Evolutionary conservation across 2,329 filamentous ascomycete species (phyloP), one percentile per base, ranked within the genome.

Genomic region (Pestalotiopsis sp.): DNA sequence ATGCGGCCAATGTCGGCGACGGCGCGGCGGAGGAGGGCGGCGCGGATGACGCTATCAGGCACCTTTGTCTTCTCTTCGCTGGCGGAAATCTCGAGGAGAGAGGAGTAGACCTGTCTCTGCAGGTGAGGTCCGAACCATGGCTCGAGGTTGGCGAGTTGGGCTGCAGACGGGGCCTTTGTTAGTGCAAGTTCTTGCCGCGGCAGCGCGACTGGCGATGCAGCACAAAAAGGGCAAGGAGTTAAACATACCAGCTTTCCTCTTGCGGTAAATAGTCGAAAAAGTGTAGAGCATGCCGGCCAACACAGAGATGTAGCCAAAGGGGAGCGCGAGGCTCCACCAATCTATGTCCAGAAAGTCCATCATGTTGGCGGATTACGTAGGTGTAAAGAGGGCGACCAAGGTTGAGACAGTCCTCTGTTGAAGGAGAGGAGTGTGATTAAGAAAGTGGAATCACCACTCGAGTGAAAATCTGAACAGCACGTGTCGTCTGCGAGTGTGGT

Each of bases 81-180:
- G 41, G 84, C 82, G 73, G 87, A 86, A 78, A 96, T 87, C 82
- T 99, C 94, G 65, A 98, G 87, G 55, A 99, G 90, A 59, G 94
- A 94, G 70, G 97, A 89, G 85, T 98, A 99, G 78, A 99, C 90
- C 81, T 99, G 95, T 81, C 95, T 93, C 81, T 96, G 93, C 65
- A 97, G 86, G 80, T 99, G 95, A 65, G 92, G 88, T 27, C 92
- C 91, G 82, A 99, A 99, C 95, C 96, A 99, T 74, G 95, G 94
- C 73, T 93, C 94, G 70, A 99, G 90, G 74, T 93, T 93, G 66
- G 93, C 92, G 75, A 92, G 92, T 83, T 94, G 90, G 72, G 86
- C 92, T 94, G 73, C 67, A 67, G 27, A 36, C 66, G 69, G 74
- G 69, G 36, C 23, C n/a, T 75, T 66, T 65, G 70, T 73, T 71